Evolutionary conservation across 139 green algal genomes (phyloP), one percentile per base, ranked within the genome.

Genomic region (Chlorella sorokiniana): DNA sequence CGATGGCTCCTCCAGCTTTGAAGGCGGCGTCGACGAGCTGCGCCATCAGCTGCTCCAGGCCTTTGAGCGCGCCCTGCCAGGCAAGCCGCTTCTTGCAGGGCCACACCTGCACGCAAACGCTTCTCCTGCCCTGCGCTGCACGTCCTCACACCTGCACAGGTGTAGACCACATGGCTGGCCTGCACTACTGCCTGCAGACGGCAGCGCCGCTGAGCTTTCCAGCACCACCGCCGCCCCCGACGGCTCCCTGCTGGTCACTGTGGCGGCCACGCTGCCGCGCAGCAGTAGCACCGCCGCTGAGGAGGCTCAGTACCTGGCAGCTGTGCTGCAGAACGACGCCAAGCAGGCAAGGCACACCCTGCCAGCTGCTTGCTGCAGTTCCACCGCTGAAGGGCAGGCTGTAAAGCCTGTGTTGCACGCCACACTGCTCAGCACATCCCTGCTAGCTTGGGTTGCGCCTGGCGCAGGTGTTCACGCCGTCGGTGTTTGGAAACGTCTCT

Each of bases 301-400:
- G 33, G 69, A 87, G 62, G 31, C 52, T 10, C 41, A 73, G 54
- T 87, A 87, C 78, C 22, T 87, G 5, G 37, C 56, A n/a, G 35
- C 56, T 1, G 83, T 87, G 22, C 69, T 87, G 76, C 62, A 73
- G n/a, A 48, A 29, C 3, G 69, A 87, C 33, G 76, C 83, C 27
- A 62, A 76, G 40, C 72, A 86, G 69, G 59, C 22, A 11, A 35
- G 4, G 4, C 62, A 20, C 40, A 4, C 7, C 62, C 33, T 22
- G 22, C 48, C 71, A 78, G 48, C 48, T 56, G 48, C 16, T 16
- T 56, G 48, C 48, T 56, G 48, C 16, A 16, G 14, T 56, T 56
- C 16, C 48, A n/a, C n/a, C n/a, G n/a, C n/a, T n/a, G n/a, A n/a
- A n/a, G n/a, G n/a, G n/a, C n/a, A n/a, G n/a, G n/a, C n/a, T n/a